These are phyloP conservation scores for Pleurotus citrinopileatus DNA, from an alignment of 768 basidiomycete species.

Conservation along the genomic window DNA sequence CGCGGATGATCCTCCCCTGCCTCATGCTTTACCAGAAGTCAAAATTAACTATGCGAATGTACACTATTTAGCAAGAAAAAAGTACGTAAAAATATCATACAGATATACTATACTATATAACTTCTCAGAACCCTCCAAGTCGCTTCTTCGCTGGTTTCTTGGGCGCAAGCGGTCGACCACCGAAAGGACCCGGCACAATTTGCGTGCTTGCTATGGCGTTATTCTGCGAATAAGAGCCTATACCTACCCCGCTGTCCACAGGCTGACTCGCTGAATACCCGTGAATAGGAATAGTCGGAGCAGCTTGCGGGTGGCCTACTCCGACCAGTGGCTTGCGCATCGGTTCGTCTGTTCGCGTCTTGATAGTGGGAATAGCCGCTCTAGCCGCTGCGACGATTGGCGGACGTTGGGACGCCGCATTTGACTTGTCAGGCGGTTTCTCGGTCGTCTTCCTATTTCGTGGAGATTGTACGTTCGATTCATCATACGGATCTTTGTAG, in stretches of 20 bases:
- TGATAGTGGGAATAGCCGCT: conserved; percentile 12
- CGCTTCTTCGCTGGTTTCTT: conserved; percentile 66
- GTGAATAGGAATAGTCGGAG: not conserved
- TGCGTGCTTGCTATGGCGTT: conserved; percentile 59
- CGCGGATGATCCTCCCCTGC: too few relatives aligned
- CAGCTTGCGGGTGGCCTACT: conserved; percentile 15
- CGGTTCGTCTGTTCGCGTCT: not conserved
- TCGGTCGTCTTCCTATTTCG: conserved; percentile 9
- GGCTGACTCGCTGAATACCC: conserved; percentile 16
- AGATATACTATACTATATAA: too few relatives aligned
- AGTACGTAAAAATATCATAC: too few relatives aligned
- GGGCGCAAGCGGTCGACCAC: conserved; percentile 46
- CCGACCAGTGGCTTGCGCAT: conserved; percentile 4
- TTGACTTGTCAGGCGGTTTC: not conserved
- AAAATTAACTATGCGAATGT: too few relatives aligned
- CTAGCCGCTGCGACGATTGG: conserved; percentile 36
- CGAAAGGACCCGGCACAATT: conserved; percentile 66
- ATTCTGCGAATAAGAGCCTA: conserved; percentile 34
- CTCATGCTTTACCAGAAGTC: too few relatives aligned
- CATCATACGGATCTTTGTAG: conserved; percentile 56
- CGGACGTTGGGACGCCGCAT: conserved; percentile 25
- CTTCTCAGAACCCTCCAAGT: conserved; percentile 66
- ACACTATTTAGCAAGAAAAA: not conserved
- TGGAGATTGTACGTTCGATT: conserved; percentile 20
- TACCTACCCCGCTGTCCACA: conserved; percentile 6